Base-by-base conservation (phyloP, 208 protist species). In the Trypanosoma theileri region DNA sequence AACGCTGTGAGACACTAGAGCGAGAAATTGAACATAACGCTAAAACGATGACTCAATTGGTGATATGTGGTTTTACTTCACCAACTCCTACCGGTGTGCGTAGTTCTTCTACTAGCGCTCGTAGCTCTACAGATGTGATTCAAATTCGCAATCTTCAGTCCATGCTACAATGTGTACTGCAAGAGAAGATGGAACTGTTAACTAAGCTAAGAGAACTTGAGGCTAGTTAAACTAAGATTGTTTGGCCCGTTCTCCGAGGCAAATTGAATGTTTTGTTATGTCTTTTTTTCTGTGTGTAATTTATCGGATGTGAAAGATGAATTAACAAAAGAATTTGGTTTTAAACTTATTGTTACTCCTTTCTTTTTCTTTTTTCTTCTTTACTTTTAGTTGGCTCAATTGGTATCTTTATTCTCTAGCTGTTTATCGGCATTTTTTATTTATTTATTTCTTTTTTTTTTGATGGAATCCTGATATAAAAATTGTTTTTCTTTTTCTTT, bases 101-200 rank as follows among this genome's bases (percentile, higher is more conserved):
- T 31, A 42, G 17, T 54, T 58, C 10, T 48, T n/a, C 10, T 11
- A 11, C 10, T 48, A 11, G 16, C 16, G n/a, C 10, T 56, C 45
- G 22, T 51, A 13, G 58, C 8, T 50, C 56, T 11, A 53, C 56
- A n/a, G 67, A 79, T 16, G 73, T 79, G 44, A 74, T 59, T 17
- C 77, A 60, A 56, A 62, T 92, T 26, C 77, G 81, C 31, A 54
- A 63, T n/a, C 58, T 93, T 10, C 88, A 93, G 68, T 70, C 63
- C 26, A 72, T 93, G 48, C 46, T 93, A 31, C 84, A 93, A 50
- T 74, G 85, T 19, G 83, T 82, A 42, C 62, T 93, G 19, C 46
- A 75, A 52, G 76, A 89, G 59, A 90, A 88, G 45, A 73, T 93
- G 31, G 59, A 59, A 24, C 66, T 93, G 6, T 73, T 82, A 73